Conservation (phyloP, 306 rosid species). For the Parietaria judaica region DNA sequence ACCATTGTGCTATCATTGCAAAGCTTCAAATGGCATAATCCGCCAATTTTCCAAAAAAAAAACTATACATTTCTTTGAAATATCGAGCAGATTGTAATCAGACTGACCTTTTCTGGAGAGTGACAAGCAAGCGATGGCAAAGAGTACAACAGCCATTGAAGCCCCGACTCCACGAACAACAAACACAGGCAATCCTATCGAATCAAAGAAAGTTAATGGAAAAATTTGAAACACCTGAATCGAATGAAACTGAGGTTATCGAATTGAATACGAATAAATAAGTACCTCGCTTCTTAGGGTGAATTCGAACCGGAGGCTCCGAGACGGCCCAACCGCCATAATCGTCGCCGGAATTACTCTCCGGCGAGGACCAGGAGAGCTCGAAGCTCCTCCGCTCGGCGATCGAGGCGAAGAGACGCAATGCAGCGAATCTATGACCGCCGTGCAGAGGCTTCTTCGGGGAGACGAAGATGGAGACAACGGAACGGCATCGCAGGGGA, state of each 20-base stretch:
- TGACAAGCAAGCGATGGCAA: constrained; percentile 44
- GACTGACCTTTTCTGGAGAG: constrained; percentile 49
- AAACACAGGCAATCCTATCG: constrained; percentile 37
- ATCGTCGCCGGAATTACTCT: constrained; percentile 18
- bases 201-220: neutral
- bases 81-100: too few species aligned
- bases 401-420: constrained; percentile 37
- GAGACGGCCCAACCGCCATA: constrained; percentile 59
- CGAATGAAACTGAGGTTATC: too few species aligned
- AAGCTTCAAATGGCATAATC: neutral
- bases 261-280: neutral
- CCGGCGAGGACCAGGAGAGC: constrained; percentile 36
- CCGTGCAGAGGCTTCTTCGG: constrained; percentile 21
- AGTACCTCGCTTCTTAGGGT: constrained; percentile 23
- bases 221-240: neutral
- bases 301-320: constrained; percentile 27
- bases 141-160: constrained; percentile 45
- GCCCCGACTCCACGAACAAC: constrained; percentile 42
- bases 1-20: too few species aligned
- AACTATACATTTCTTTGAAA: neutral
- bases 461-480: constrained; percentile 16
- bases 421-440: constrained; percentile 25
- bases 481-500: constrained; percentile 17
- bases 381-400: constrained; percentile 22
- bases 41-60: neutral